Base-by-base conservation (phyloP, 345 rosid genomes). In the Euclidium syriacum region DNA sequence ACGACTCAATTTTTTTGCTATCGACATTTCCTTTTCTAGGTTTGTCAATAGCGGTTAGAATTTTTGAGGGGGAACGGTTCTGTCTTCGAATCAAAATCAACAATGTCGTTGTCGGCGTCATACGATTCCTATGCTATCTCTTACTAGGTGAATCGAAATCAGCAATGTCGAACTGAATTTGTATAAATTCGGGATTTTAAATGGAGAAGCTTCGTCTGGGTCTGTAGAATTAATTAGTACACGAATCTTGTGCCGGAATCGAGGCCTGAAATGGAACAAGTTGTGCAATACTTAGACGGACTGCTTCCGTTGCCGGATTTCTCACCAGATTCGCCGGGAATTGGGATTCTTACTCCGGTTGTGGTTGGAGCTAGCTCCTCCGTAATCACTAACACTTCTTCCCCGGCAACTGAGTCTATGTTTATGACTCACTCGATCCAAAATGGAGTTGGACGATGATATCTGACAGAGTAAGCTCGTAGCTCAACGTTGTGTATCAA, bases 251-350 rank as follows among this genome's bases (percentile, higher is more conserved):
- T 30, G 6, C 64, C 78, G 35, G 74, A 52, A 20, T 19, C 22
- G 6, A 75, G 81, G 53, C 88, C 88, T 8, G 57, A 35, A 3
- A 80, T 78, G 70, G 29, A 14, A 27, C 32, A 70, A 64, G 78
- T 74, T 41, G 52, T 62, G 41, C 57, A 42, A 2, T 65, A 58
- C n/a, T 56, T 77, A 1, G 67, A 72, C 2, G 64, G 67, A 2
- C 20, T 38, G 14, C 61, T 42, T 5, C 18, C 22, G 10, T 62
- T 78, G 70, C 73, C 75, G 60, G 75, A 75, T 4, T 56, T 67
- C 7, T 47, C 65, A 11, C 47, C 65, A 5, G 54, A 75, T 6
- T 18, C 42, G 3, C 57, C 72, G 11, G 77, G 75, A 0, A 64
- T 62, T 6, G 74, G 74, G 46, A 54, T 70, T 20, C 18, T 56